Evolutionary conservation across 495 filamentous ascomycete genomes (phyloP).

Genomic region (Pyrenula aspistea): DNA sequence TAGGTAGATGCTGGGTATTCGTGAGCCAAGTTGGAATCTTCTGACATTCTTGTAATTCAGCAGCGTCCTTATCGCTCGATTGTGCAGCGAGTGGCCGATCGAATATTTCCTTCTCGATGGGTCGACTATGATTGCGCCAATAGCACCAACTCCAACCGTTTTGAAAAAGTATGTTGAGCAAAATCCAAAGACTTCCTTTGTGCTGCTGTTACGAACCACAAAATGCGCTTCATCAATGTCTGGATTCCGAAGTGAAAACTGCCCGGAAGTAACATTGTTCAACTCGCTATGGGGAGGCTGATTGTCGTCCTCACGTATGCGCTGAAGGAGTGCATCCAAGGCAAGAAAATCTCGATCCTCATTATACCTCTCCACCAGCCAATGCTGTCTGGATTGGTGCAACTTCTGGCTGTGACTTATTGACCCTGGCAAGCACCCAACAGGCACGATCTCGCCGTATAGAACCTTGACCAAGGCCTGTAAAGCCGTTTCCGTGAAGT

Average conservation of each 20-base stretch:
- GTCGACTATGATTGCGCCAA: slow-evolving; percentile 75
- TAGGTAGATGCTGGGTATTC: slow-evolving; percentile 66
- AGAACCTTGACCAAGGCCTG: slow-evolving; percentile 69
- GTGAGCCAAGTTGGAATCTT: slow-evolving; percentile 66
- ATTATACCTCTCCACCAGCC: slow-evolving; percentile 80
- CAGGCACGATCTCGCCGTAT: slow-evolving; percentile 63
- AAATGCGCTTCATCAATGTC: slow-evolving; percentile 70
- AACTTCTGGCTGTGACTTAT: slow-evolving; percentile 73
- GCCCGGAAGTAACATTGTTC: slow-evolving; percentile 53
- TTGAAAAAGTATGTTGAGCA: slow-evolving; percentile 74
- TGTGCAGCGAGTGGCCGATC: slow-evolving; percentile 75
- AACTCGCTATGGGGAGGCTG: slow-evolving; percentile 47
- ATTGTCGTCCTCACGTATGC: slow-evolving; percentile 44
- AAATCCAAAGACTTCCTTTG: slow-evolving; percentile 77
- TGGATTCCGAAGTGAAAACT: slow-evolving; percentile 58
- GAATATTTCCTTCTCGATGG: slow-evolving; percentile 71
- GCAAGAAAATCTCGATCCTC: slow-evolving; percentile 60
- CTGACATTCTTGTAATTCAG: slow-evolving; percentile 57
- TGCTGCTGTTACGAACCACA: slow-evolving; percentile 84
- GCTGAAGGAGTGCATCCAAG: slow-evolving; percentile 54
- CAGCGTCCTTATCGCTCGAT: slow-evolving; percentile 61
- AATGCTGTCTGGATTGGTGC: slow-evolving; percentile 70
- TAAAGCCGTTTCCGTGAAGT: slow-evolving; percentile 85
- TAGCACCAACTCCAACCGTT: slow-evolving; percentile 56
- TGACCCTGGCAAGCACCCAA: slow-evolving; percentile 65